These are phyloP conservation scores for Camellia granthamiana DNA, from an alignment of 148 eudicot species.

Conservation along the genomic window DNA sequence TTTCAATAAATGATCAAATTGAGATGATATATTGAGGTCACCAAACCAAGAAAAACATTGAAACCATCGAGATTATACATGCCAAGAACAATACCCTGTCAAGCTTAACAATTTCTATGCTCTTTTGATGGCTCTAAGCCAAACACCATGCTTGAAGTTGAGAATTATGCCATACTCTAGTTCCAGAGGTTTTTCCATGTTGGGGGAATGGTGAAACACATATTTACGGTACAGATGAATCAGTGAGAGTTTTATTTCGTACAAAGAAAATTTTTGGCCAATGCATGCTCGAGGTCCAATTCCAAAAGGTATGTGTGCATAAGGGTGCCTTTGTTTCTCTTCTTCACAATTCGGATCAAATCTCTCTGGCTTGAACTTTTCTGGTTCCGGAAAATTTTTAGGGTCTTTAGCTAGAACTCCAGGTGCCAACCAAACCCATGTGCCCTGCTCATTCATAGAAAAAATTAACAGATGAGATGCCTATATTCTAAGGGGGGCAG, in stretches of 20 bases:
- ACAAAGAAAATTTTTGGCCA: slow-evolving; percentile 82
- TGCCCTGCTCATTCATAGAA: slow-evolving; percentile 48
- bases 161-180: slow-evolving; percentile 77
- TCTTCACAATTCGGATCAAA: slow-evolving; percentile 70
- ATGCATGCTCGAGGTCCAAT: slow-evolving; percentile 90
- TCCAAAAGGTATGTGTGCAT: slow-evolving; percentile 93
- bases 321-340: slow-evolving; percentile 83
- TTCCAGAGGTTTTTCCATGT: slow-evolving; percentile 76
- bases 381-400: slow-evolving; percentile 76
- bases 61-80: background rate
- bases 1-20: background rate
- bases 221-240: slow-evolving; percentile 67
- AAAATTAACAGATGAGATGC: background rate
- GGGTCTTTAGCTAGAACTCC: slow-evolving; percentile 92
- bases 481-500: background rate
- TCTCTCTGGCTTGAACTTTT: slow-evolving; percentile 85
- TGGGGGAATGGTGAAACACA: slow-evolving; percentile 68
- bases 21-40: too few relatives aligned
- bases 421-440: slow-evolving; percentile 95
- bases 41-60: background rate
- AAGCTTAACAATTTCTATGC: slow-evolving; percentile 6
- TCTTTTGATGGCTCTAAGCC: slow-evolving; percentile 59
- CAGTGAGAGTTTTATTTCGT: slow-evolving; percentile 73
- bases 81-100: background rate
- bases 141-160: slow-evolving; percentile 78